Percentiles rank a stretch among this genome's conserved stretches.
These are phyloP conservation scores for Arachis monticola DNA, from an alignment of 331 rosid species.

Conservation along the genomic window DNA sequence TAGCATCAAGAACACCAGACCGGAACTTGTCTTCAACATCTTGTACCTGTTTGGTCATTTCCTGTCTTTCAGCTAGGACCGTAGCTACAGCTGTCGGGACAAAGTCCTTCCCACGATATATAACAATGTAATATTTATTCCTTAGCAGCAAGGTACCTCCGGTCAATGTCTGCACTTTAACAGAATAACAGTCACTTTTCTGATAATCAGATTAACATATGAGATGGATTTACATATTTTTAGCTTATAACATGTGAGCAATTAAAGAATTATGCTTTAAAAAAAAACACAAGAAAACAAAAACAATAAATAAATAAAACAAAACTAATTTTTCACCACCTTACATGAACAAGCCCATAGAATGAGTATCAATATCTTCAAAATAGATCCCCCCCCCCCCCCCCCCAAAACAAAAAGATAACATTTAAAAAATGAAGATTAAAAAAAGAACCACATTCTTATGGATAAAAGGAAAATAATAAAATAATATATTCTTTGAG, in stretches of 20 bases:
- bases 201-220: constrained; percentile 23
- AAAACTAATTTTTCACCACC: background rate
- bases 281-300: no score
- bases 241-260: constrained; percentile 22
- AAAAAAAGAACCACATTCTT: no score
- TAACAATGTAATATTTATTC: constrained; percentile 86
- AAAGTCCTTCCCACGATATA: constrained; percentile 95
- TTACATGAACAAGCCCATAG: constrained; percentile 1
- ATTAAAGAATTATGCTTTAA: constrained; percentile 21
- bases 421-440: background rate
- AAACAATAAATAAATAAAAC: no score
- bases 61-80: constrained; percentile 89
- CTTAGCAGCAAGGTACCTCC: constrained; percentile 92
- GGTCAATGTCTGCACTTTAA: constrained; percentile 71
- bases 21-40: constrained; percentile 88
- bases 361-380: constrained; percentile 16
- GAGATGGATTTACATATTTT: constrained; percentile 14
- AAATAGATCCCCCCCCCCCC: background rate
- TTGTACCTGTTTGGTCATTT: constrained; percentile 74
- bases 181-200: constrained; percentile 23
- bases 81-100: constrained; percentile 81
- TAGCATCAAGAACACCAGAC: constrained; percentile 42
- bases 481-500: background rate
- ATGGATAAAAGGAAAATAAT: background rate
- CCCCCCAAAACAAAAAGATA: background rate